A percentile compares a stretch with the other conserved stretches of the same genome.
Conservation (phyloP, 2,329 filamentous ascomycete genomes). For the Penicillium verrucosum region DNA sequence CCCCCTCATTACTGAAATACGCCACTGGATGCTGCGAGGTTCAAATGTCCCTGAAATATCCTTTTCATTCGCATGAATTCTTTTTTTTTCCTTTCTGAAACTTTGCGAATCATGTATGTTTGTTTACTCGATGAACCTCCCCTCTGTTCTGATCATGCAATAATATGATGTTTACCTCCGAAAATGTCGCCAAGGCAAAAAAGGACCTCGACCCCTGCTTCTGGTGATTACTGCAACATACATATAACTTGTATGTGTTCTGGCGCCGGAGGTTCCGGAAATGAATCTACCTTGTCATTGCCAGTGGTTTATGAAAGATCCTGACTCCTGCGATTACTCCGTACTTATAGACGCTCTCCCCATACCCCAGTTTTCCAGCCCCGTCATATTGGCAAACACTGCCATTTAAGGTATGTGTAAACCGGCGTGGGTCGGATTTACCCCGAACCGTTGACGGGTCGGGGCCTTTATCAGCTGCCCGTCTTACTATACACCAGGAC, state of each 20-base stretch:
- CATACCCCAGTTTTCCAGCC: neutral
- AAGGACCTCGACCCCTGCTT: neutral
- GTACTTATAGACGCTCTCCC: neutral
- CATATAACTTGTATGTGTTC: too few relatives aligned
- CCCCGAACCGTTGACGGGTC: slow-evolving; percentile 11
- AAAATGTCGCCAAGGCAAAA: neutral
- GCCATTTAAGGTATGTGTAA: slow-evolving; percentile 8
- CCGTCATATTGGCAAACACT: neutral
- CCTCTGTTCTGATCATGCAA: neutral
- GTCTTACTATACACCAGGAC: slow-evolving; percentile 1
- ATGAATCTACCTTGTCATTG: neutral
- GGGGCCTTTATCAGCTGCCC: slow-evolving; percentile 4
- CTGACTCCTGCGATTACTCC: too few relatives aligned
- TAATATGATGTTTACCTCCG: too few relatives aligned
- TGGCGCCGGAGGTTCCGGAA: neutral
- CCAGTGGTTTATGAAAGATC: neutral
- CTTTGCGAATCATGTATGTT: neutral
- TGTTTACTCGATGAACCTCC: neutral
- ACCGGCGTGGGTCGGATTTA: slow-evolving; percentile 7
- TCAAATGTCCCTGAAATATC: neutral
- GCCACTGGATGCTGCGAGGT: neutral
- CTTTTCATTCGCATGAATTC: neutral
- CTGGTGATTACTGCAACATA: too few relatives aligned
- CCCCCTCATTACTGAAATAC: neutral
- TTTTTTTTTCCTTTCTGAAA: neutral